These are phyloP conservation scores for Neurospora crassa DNA, from an alignment of 2,329 filamentous ascomycete genomes.

Conservation along the genomic window DNA sequence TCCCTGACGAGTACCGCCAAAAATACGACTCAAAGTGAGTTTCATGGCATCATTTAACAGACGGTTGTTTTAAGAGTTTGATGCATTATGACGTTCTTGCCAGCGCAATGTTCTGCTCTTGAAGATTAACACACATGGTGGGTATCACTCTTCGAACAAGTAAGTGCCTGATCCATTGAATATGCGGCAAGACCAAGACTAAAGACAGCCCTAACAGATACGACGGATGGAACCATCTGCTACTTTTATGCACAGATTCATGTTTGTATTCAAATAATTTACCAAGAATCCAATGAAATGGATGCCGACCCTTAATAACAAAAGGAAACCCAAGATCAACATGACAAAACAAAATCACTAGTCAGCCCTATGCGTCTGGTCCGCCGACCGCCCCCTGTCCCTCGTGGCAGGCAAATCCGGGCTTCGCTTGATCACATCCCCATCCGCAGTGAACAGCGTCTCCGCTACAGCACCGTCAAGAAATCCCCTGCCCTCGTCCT, in stretches of 20 bases:
- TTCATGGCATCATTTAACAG: background rate
- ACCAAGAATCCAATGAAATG: background rate
- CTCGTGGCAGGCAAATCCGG: background rate
- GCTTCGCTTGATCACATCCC: slow-evolving; percentile 24
- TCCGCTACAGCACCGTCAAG: slow-evolving; percentile 29
- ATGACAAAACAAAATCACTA: background rate
- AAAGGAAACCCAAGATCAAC: background rate
- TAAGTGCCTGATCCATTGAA: background rate
- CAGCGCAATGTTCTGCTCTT: background rate
- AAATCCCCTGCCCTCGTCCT: slow-evolving; percentile 38
- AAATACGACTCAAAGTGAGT: no score
- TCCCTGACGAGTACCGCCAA: no score
- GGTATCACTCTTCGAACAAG: background rate
- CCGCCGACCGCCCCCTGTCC: background rate
- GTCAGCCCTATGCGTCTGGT: background rate
- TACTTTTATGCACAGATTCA: background rate
- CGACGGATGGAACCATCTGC: background rate
- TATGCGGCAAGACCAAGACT: background rate
- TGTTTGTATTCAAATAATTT: background rate
- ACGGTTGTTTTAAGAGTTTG: background rate
- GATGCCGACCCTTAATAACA: background rate
- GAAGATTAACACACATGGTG: background rate
- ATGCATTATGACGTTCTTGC: background rate
- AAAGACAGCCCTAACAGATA: background rate
- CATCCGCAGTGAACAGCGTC: slow-evolving; percentile 30